Base-by-base conservation (phyloP, 2,329 filamentous ascomycete genomes). In the Cladosporium sp. region DNA sequence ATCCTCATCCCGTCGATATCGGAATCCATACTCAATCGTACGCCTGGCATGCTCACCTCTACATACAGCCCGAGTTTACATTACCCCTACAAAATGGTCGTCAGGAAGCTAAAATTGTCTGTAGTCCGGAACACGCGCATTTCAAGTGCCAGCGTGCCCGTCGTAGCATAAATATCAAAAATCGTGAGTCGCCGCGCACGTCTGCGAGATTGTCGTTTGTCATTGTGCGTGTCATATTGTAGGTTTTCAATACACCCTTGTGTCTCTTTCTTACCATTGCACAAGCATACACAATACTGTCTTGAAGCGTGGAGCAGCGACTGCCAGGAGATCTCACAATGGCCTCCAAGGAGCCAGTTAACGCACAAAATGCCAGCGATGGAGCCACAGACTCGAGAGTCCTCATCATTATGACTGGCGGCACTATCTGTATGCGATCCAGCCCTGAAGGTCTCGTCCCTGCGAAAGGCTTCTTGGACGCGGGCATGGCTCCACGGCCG, bases 341-440 rank as follows among this genome's bases (percentile, higher is more conserved):
- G 61, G 61, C 61, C 26, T 23, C 46, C 3, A 29, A 62, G 21
- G 61, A 44, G 33, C 46, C 59, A 18, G 37, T 21, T 23, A 29
- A 8, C 31, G 61, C 33, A 11, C 29, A 55, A 21, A 33, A 21
- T 23, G 29, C 57, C 55, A 40, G 33, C 55, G 57, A 65, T 60
- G 62, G 91, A 66, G 44, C 55, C 33, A 56, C 56, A 21, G 62
- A 65, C 33, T 65, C 62, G 23, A 28, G 62, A 53, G 91, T 97
- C 14, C 83, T 97, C 69, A 90, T 97, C 73, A 91, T 97, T 78
- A 94, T 96, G 82, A 97, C 93, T 14, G 93, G 85, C 67, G 91
- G 90, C 53, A 93, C 90, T 7, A 97, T 97, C 73, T 97, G 92
- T 80, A 97, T 97, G 93, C 88, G 90, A 75, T 89, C 88, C 64